Evolutionary conservation across 2,329 filamentous ascomycete genomes (phyloP), one percentile per base, ranked within the genome.

Genomic region (Cladophialophora psammophila): DNA sequence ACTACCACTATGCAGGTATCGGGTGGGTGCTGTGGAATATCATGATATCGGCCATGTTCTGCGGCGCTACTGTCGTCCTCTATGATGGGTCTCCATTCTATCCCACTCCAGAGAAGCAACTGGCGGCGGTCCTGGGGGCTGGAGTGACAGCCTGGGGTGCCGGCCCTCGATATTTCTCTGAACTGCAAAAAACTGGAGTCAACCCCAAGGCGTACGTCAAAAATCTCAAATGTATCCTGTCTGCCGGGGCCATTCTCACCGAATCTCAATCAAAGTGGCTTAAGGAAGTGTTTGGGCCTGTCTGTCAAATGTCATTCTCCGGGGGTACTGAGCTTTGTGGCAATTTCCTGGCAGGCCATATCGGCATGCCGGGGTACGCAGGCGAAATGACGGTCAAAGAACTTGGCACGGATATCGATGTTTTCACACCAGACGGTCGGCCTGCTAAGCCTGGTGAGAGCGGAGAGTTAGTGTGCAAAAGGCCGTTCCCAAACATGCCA

Each of bases 1-100:
- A 82, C 32, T 77, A 82, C 60, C 81, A 83, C 65, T 83, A 81
- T 70, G 78, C 77, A 4, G 79, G 75, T 50, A 82, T 80, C 1
- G 80, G 79, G 4, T 83, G 81, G 81, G 77, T 81, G 0, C 74
- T 83, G 34, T 82, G 78, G 73, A 80, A 80, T 67, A 76, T 80
- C 53, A 78, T 84, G 40, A 80, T 92, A 0, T 81, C 83, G 10
- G 81, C 83, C 3, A 81, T 94, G 5, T 72, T 90, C 0, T 79
- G 82, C 42, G 91, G 91, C 5, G 82, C 83, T 0, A 84, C 86
- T 5, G 80, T 85, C 0, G 78, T 95, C 0, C 80, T 94, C 13
- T 95, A 95, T 75, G 92, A 96, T 75, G 92, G 92, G 1, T 92
- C 89, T 7, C 92, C 92, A 0, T 92, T 95, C 77, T 79, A 88